These are phyloP conservation scores for Colletotrichum sojae DNA, from an alignment of 2,329 filamentous ascomycete genomes.

Conservation along the genomic window DNA sequence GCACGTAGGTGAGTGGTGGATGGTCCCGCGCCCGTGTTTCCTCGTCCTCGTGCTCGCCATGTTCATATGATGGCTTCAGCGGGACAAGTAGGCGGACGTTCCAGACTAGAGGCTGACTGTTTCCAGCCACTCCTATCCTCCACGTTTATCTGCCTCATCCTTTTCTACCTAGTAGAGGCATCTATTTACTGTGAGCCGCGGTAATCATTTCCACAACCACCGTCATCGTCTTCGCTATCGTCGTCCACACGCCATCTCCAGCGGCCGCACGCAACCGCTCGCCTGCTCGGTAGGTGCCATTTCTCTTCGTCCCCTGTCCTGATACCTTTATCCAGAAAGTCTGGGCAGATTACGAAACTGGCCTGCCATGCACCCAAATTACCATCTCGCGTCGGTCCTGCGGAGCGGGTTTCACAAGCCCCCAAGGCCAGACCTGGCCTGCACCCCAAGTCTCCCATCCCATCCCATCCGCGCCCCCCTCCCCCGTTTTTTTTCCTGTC, in stretches of 20 bases:
- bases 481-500: conserved; percentile 22
- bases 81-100: conserved; percentile 16
- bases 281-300: conserved; percentile 31
- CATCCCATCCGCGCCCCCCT: background rate
- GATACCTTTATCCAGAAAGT: conserved; percentile 44
- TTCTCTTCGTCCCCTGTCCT: conserved; percentile 33
- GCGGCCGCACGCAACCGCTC: conserved; percentile 27
- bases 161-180: background rate
- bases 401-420: conserved; percentile 48
- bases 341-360: conserved; percentile 50
- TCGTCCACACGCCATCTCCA: background rate
- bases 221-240: background rate
- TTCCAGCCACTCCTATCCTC: conserved; percentile 20
- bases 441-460: conserved; percentile 2
- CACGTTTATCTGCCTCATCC: conserved; percentile 10
- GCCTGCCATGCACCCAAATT: conserved; percentile 44
- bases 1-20: conserved; percentile 19
- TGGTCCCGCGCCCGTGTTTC: background rate
- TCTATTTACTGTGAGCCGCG: background rate
- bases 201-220: conserved; percentile 17
- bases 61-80: conserved; percentile 25
- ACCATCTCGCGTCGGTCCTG: conserved; percentile 47
- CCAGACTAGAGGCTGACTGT: conserved; percentile 23
- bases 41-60: conserved; percentile 18
- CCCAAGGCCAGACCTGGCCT: conserved; percentile 25